Evolutionary conservation across 176 grass and related monocot genomes (phyloP), one percentile per base, ranked within the genome.

Genomic region (Hordeum marinum): DNA sequence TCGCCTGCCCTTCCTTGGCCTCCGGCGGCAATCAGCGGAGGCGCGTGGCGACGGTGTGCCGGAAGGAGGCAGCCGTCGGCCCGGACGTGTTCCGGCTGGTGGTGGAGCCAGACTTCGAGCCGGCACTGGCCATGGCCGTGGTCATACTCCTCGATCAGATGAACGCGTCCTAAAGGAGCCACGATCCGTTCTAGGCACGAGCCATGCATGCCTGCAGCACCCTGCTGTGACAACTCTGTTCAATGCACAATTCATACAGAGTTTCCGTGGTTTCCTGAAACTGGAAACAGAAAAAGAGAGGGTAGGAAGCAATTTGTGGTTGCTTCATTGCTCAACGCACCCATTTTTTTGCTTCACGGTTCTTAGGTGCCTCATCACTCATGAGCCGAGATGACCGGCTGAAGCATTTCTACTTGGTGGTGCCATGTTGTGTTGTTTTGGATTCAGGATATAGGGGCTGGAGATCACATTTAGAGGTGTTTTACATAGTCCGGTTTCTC

Each of bases 91-190:
- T 97, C 84, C 73, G 75, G 39, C 87, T 97, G 37, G 20, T 91
- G 11, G 92, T 97, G 25, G 90, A 92, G 81, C 94, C 92, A 1
- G 90, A 86, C 18, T 92, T 94, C 6, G 92, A 92, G 39, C 69
- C 88, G n/a, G 78, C 92, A 25, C 79, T 83, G 6, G 92, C 92
- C 83, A 97, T 92, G 94, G 92, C 92, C 78, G 86, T 97, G 14
- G 94, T 97, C 79, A 89, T 97, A 18, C 83, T 97, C 69, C 89
- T 97, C 7, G 92, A 94, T 21, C 92, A 91, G 86, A 92, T 91
- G 92, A 75, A 86, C 76, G 57, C 55, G 1, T 66, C 83, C 48
- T 52, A 48, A 46, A 32, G 85, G 14, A 17, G 36, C 6, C 17
- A 35, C 13, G 24, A 18, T 15, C 12, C 12, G 3, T 12, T 15